phyloP scores from a whole-genome alignment of 2,329 filamentous ascomycete genomes.

The Juglanconis sp. region DNA sequence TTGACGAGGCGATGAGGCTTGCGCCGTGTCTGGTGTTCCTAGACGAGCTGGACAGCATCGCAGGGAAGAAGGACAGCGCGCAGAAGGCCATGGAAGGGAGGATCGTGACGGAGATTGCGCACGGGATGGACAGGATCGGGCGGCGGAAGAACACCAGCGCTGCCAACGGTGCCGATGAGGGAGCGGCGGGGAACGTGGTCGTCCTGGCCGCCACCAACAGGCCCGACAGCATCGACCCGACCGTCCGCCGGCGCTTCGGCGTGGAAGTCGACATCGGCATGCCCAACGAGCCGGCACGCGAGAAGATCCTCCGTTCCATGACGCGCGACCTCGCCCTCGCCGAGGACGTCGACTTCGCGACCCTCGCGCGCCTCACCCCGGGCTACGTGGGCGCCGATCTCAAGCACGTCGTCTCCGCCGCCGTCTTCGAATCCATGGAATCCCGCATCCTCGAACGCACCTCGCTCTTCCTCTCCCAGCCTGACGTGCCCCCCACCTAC shows the following conservation, averaged over 20 bases:
- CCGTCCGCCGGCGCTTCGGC: constrained; percentile 75
- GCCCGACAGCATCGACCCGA: constrained; percentile 78
- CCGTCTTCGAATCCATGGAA: constrained; percentile 34
- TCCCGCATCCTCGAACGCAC: constrained; percentile 21
- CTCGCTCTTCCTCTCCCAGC: background rate
- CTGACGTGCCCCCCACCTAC: background rate
- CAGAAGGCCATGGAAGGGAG: constrained; percentile 88
- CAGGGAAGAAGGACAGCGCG: constrained; percentile 77
- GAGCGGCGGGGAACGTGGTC: constrained; percentile 72
- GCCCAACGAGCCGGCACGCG: constrained; percentile 73
- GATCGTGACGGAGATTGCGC: constrained; percentile 77
- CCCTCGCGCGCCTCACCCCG: constrained; percentile 78
- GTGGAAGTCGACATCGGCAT: constrained; percentile 82
- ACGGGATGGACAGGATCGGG: constrained; percentile 81
- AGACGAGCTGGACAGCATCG: constrained; percentile 88
- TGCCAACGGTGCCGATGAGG: constrained; percentile 73
- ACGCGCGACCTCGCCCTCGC: constrained; percentile 63
- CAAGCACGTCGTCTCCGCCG: constrained; percentile 55
- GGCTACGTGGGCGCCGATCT: constrained; percentile 93
- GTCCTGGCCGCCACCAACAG: constrained; percentile 89
- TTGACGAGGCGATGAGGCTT: constrained; percentile 80
- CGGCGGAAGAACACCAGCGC: constrained; percentile 58
- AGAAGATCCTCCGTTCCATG: constrained; percentile 73
- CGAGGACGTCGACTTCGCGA: constrained; percentile 68
- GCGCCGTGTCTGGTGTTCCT: constrained; percentile 91